Percentiles rank a stretch among this genome's conserved stretches.
phyloP scores from a whole-genome alignment of 345 rosid species.

The Arabis hirsuta region DNA sequence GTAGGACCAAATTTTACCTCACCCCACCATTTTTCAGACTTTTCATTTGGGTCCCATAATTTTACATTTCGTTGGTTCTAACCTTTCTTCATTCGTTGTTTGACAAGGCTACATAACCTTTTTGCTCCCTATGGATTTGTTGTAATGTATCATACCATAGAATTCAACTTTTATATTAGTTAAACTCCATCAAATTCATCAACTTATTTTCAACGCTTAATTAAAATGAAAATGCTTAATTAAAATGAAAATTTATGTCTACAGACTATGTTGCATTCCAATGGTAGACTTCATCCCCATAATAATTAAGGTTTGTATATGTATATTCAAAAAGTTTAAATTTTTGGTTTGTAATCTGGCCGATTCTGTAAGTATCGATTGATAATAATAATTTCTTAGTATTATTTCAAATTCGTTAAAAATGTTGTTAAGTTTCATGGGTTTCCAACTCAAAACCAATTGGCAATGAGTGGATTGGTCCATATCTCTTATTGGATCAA shows the following conservation, averaged over 20 bases:
- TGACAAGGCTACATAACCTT: conserved; percentile 19
- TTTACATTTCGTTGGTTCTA: conserved; percentile 29
- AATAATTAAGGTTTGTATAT: neutral
- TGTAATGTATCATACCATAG: conserved; percentile 17
- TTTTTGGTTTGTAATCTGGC: neutral
- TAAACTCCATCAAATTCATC: conserved; percentile 15
- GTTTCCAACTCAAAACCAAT: too few relatives aligned
- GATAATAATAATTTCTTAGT: neutral
- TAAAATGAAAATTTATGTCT: neutral
- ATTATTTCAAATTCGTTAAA: too few relatives aligned
- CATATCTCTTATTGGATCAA: too few relatives aligned
- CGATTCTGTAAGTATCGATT: neutral
- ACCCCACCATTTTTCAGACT: conserved; percentile 29
- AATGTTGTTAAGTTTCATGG: too few relatives aligned
- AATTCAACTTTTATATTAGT: conserved; percentile 1
- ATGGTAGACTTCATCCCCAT: neutral
- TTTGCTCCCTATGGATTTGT: conserved; percentile 28
- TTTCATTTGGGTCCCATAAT: conserved; percentile 36
- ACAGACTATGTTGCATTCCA: neutral
- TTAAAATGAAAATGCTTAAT: neutral
- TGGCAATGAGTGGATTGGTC: too few relatives aligned
- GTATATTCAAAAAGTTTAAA: neutral
- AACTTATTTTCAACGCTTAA: conserved; percentile 10
- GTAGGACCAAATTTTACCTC: conserved; percentile 41
- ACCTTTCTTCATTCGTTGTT: conserved; percentile 36